phyloP scores from a whole-genome alignment of 352 stramenopile species.

The Blastocystis sp. region DNA sequence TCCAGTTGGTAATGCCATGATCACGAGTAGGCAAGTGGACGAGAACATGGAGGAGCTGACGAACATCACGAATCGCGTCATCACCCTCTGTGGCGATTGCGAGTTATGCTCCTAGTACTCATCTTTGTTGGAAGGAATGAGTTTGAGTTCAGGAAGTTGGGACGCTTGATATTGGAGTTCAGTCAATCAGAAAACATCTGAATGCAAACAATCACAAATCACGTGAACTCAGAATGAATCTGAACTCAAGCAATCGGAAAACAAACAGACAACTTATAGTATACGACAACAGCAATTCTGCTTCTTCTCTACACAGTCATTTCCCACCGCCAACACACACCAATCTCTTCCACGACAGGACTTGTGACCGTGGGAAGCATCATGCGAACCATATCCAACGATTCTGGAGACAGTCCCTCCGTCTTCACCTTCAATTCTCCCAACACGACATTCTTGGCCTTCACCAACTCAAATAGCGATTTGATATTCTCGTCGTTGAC shows the following conservation, averaged over 20 bases:
- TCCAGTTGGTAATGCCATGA: neutral
- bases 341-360: neutral
- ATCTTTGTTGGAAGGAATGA: constrained; percentile 24
- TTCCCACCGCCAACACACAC: neutral
- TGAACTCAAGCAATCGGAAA: constrained; percentile 7
- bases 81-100: constrained; percentile 3
- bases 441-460: neutral
- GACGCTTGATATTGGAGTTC: no score
- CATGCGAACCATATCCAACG: neutral
- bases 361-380: neutral
- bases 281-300: constrained; percentile 2
- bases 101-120: neutral
- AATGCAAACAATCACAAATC: no score
- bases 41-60: neutral
- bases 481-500: neutral
- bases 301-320: neutral
- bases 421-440: neutral
- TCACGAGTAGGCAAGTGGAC: constrained; percentile 17
- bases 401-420: neutral
- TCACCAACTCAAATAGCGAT: neutral
- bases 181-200: no score
- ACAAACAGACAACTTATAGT: constrained; percentile 3
- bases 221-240: no score
- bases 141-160: no score
- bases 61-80: constrained; percentile 23